phyloP scores from a whole-genome alignment of 768 basidiomycete species.

The Boletus edulis region DNA sequence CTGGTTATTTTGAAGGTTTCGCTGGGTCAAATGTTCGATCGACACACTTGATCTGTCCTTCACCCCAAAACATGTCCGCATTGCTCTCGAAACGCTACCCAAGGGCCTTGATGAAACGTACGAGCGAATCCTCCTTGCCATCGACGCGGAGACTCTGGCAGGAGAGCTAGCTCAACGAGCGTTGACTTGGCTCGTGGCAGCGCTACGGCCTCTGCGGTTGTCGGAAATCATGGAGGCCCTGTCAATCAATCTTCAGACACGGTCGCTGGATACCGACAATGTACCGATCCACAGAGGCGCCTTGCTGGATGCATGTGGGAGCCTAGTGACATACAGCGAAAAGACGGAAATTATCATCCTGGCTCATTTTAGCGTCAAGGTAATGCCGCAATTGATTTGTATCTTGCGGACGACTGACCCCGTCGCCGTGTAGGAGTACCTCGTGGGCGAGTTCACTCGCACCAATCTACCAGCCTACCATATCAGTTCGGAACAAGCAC shows the following conservation, averaged over 20 bases:
- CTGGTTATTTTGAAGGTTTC: slow-evolving; percentile 9
- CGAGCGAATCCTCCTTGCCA: slow-evolving; percentile 11
- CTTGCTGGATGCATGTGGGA: slow-evolving; percentile 7
- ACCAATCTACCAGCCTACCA: background rate
- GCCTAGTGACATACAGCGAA: slow-evolving; percentile 6
- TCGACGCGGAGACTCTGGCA: background rate
- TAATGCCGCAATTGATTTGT: background rate
- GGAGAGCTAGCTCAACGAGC: background rate
- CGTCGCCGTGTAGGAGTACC: slow-evolving; percentile 6
- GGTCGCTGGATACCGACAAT: slow-evolving; percentile 7
- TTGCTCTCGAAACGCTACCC: slow-evolving; percentile 11
- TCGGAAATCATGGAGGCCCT: background rate
- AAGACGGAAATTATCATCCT: background rate
- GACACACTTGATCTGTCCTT: slow-evolving; percentile 7
- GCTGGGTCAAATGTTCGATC: slow-evolving; percentile 18
- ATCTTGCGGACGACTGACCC: no score
- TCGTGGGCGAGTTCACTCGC: background rate
- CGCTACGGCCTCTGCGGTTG: slow-evolving; percentile 1
- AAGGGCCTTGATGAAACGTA: slow-evolving; percentile 16
- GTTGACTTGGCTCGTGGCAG: slow-evolving; percentile 14
- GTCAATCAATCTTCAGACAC: background rate
- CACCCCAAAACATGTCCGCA: background rate
- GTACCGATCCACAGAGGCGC: background rate
- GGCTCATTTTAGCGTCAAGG: slow-evolving; percentile 21
- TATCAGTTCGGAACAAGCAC: background rate